These are phyloP conservation scores for Hevea brasiliensis DNA, from an alignment of 345 rosid species.

Conservation along the genomic window DNA sequence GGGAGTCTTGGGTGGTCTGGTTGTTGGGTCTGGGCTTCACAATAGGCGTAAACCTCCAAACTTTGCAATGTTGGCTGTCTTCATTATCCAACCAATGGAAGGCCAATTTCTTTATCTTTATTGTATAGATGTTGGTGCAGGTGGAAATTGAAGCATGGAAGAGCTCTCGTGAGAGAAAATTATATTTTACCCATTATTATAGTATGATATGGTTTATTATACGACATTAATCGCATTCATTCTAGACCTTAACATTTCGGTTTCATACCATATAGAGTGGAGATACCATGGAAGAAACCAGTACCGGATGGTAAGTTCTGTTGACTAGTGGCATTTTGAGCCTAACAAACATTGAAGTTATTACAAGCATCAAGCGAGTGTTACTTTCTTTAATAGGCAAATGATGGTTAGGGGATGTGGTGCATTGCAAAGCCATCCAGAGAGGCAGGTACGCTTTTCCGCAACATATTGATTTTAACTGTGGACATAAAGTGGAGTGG, in stretches of 20 bases:
- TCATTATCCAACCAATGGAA: neutral
- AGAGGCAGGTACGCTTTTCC: neutral
- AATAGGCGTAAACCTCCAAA: no score
- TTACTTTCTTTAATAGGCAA: neutral
- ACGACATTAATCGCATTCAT: neutral
- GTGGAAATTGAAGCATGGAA: slow-evolving; percentile 94
- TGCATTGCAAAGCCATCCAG: slow-evolving; percentile 19
- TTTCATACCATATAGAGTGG: neutral
- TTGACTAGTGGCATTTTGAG: no score
- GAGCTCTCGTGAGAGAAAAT: slow-evolving; percentile 81
- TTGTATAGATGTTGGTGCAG: slow-evolving; percentile 48
- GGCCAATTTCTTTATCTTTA: neutral
- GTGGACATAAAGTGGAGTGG: slow-evolving; percentile 12
- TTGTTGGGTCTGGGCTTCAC: no score
- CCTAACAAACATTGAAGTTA: no score
- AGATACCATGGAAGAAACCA: neutral
- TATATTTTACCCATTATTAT: slow-evolving; percentile 22
- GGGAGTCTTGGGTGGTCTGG: no score
- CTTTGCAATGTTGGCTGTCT: neutral
- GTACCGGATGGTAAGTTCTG: neutral
- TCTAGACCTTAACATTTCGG: no score
- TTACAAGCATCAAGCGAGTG: no score
- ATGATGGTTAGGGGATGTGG: slow-evolving; percentile 6
- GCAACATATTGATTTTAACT: slow-evolving; percentile 18
- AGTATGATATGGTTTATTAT: neutral